Base-by-base conservation (phyloP, 2,329 filamentous ascomycete genomes). In the Penicillium sp. region DNA sequence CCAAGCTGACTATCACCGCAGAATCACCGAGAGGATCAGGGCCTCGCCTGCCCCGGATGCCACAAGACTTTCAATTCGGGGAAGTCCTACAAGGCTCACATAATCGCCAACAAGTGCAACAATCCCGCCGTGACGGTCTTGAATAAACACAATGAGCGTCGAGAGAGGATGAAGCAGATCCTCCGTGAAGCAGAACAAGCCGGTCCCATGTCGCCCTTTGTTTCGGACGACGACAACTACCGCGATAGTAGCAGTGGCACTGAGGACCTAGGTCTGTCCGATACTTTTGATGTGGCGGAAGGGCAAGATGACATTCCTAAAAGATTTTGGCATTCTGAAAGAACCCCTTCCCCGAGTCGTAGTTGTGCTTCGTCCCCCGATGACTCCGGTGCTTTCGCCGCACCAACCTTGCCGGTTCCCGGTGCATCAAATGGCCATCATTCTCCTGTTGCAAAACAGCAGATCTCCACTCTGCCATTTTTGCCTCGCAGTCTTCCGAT, bases 51-150 rank as follows among this genome's bases (percentile, higher is more conserved):
- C 61, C 51, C 55, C 24, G 70, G 69, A 13, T 86, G 84, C 61
- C 58, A 66, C 4, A 26, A 26, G 36, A 26, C 36, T 17, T 40
- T 40, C 7, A 2, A 7, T 7, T 40, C 21, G n/a, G 3, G 21
- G 4, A 52, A 61, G 8, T 62, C 70, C 2, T 86, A 84, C 65
- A 68, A 66, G 10, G 72, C 73, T 8, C 84, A 86, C 57, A 74
- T 85, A 17, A 82, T 86, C 59, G 70, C 73, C 8, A 77, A 77
- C 17, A 64, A 78, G 29, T 86, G 84, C 61, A 41, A 56, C 0
- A 66, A 64, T 2, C 79, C 84, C 54, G 60, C 56, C 2, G 57
- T 69, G 1, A 52, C 64, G 0, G 68, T 78, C 10, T 81, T 84
- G 52, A 40, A 40, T 7, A 9, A 40, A 13, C 36, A 40, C 7